Percentiles rank a stretch among this genome's conserved stretches.
phyloP scores from a whole-genome alignment of 2,329 filamentous ascomycete genomes.

The Juglanconis juglandina region DNA sequence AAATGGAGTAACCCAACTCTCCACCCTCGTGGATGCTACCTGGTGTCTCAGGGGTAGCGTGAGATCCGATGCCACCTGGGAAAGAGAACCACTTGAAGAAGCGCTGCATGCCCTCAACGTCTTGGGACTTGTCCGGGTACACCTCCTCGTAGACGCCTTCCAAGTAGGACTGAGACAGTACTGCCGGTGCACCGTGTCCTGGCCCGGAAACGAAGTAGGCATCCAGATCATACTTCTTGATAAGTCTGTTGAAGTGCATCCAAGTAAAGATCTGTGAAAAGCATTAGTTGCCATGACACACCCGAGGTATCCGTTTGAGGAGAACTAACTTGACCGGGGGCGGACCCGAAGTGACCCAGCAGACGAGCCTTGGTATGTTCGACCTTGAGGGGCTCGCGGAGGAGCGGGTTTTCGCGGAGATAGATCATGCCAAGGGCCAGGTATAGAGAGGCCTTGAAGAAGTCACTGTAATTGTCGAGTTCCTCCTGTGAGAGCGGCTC shows the following conservation, averaged over 20 bases:
- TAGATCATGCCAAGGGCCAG: constrained; percentile 79
- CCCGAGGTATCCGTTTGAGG: no score
- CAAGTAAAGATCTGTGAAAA: constrained; percentile 61
- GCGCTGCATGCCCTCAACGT: constrained; percentile 64
- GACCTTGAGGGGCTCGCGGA: constrained; percentile 63
- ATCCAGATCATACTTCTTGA: constrained; percentile 75
- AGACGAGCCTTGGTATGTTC: constrained; percentile 72
- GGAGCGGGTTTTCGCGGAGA: constrained; percentile 68
- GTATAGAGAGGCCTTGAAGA: constrained; percentile 72
- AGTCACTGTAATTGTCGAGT: constrained; percentile 65
- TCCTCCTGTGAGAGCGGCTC: constrained; percentile 63
- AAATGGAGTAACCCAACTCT: constrained; percentile 77
- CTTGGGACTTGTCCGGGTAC: constrained; percentile 69
- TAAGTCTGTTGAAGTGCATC: constrained; percentile 78
- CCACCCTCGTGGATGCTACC: constrained; percentile 76
- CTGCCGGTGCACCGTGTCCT: constrained; percentile 72
- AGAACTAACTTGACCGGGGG: constrained; percentile 61
- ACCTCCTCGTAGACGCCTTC: constrained; percentile 76
- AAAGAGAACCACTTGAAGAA: constrained; percentile 86
- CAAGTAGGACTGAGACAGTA: constrained; percentile 73
- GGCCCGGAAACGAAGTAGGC: constrained; percentile 72
- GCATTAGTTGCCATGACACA: background rate
- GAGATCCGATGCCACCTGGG: constrained; percentile 73
- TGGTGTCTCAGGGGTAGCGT: constrained; percentile 75
- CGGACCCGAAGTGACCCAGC: constrained; percentile 75